Evolutionary conservation across 306 rosid genomes (phyloP).

Genomic region (Carpinus viminea): DNA sequence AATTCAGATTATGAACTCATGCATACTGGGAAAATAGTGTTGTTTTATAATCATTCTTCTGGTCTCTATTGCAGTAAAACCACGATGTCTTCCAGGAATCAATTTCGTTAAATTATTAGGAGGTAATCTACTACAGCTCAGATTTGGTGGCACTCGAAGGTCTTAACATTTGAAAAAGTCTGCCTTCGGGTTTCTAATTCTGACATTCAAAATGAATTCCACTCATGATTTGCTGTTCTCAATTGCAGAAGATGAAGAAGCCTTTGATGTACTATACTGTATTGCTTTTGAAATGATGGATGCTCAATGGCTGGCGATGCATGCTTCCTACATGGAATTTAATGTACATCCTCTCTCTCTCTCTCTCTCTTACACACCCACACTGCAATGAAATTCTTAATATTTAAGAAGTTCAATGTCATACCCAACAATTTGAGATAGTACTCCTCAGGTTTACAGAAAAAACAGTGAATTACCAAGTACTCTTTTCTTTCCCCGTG

Average conservation of each 20-base stretch:
- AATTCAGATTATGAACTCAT: neutral
- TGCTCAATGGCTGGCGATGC: conserved; percentile 96
- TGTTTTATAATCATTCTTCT: conserved; percentile 17
- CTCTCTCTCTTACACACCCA: no score
- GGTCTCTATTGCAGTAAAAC: conserved; percentile 53
- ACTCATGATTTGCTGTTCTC: conserved; percentile 22
- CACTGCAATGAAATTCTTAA: no score
- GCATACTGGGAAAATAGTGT: neutral
- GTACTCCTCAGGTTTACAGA: neutral
- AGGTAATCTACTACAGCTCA: conserved; percentile 49
- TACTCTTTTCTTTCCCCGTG: neutral
- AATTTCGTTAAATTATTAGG: conserved; percentile 79
- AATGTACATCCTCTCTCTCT: conserved; percentile 47
- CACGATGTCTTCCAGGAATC: conserved; percentile 79
- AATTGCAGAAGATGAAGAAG: conserved; percentile 78
- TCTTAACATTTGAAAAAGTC: conserved; percentile 8
- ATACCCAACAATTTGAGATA: neutral
- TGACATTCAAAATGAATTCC: neutral
- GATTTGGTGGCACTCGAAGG: conserved; percentile 13
- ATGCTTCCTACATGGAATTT: conserved; percentile 92
- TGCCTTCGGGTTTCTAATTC: conserved; percentile 6
- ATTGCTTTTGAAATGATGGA: conserved; percentile 95
- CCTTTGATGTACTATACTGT: conserved; percentile 75
- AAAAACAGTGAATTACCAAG: neutral
- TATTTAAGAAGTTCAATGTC: neutral